A percentile compares a stretch with the other conserved stretches of the same genome.
Evolutionary conservation across 2,329 filamentous ascomycete species (phyloP).

Genomic region (Zymoseptoria brevis): DNA sequence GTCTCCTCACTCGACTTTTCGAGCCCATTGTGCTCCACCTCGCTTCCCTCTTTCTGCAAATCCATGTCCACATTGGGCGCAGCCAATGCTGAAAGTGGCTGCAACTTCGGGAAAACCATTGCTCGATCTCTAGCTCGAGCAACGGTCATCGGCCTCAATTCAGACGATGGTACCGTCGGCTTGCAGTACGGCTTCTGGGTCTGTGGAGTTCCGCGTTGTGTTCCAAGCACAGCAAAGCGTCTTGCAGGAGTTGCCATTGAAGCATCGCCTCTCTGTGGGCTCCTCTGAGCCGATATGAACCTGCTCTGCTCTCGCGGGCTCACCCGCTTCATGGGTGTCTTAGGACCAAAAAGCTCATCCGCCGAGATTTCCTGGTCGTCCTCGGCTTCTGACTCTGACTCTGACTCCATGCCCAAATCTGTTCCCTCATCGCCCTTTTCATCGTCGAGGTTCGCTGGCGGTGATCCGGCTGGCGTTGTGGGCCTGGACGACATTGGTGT

Average conservation of each 20-base stretch:
- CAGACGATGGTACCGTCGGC: conserved; percentile 13
- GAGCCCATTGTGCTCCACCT: neutral
- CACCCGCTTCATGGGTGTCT: conserved; percentile 27
- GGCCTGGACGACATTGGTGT: conserved; percentile 16
- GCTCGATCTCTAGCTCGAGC: conserved; percentile 15
- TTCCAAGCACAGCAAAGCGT: conserved; percentile 13
- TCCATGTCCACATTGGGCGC: neutral
- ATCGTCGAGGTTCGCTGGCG: conserved; percentile 4
- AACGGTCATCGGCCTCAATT: conserved; percentile 19
- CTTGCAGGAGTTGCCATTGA: conserved; percentile 17
- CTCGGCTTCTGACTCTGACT: conserved; percentile 10
- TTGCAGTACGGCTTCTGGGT: conserved; percentile 20
- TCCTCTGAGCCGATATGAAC: conserved; percentile 14
- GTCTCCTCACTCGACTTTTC: conserved; percentile 5
- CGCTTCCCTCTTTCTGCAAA: neutral
- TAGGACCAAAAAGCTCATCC: conserved; percentile 28
- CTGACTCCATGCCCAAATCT: conserved; percentile 5
- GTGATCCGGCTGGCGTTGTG: conserved; percentile 19
- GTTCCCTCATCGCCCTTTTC: conserved; percentile 5
- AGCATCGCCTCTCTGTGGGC: conserved; percentile 4
- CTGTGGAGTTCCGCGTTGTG: conserved; percentile 20
- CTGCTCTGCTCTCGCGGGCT: conserved; percentile 14
- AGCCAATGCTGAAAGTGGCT: conserved; percentile 1
- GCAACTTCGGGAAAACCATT: conserved; percentile 20
- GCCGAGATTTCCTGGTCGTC: conserved; percentile 16